Evolutionary conservation across 352 stramenopile genomes (phyloP).

Genomic region (Pythium apleroticum): DNA sequence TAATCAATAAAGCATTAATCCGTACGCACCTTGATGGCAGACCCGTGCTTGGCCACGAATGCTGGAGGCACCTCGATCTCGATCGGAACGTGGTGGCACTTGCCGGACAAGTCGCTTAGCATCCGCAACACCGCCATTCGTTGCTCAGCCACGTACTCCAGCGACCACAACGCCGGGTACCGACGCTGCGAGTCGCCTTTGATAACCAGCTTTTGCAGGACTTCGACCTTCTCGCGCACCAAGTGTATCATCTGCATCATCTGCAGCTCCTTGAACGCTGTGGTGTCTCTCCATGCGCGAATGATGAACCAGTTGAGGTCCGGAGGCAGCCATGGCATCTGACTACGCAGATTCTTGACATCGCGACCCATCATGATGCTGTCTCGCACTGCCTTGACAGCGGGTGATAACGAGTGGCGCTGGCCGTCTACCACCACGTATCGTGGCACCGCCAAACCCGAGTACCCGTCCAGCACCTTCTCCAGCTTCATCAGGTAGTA

Average conservation of each 20-base stretch:
- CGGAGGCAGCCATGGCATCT: conserved; percentile 14
- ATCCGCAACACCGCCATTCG: conserved; percentile 11
- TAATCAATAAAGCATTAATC: too few relatives aligned
- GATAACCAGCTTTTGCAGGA: conserved; percentile 12
- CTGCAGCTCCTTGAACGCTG: conserved; percentile 4
- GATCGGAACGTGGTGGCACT: conserved; percentile 24
- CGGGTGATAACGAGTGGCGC: not conserved
- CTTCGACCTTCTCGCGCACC: conserved; percentile 11
- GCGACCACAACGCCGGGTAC: conserved; percentile 20
- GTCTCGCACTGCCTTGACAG: conserved; percentile 14
- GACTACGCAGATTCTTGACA: not conserved
- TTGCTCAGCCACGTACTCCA: not conserved
- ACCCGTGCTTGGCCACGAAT: not conserved
- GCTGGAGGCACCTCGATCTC: conserved; percentile 1
- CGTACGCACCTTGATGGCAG: not conserved
- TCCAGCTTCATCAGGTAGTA: conserved; percentile 27
- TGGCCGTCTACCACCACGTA: conserved; percentile 16
- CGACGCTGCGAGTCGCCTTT: conserved; percentile 9
- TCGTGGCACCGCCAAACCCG: conserved; percentile 13
- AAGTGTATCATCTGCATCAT: conserved; percentile 11
- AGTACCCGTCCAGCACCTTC: conserved; percentile 21
- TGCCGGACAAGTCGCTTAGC: conserved; percentile 23
- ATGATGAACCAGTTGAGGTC: conserved; percentile 21
- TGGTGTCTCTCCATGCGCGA: conserved; percentile 12
- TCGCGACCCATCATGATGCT: not conserved